These are phyloP conservation scores for Cercospora nicotianae DNA, from an alignment of 2,329 filamentous ascomycete species.

Conservation along the genomic window DNA sequence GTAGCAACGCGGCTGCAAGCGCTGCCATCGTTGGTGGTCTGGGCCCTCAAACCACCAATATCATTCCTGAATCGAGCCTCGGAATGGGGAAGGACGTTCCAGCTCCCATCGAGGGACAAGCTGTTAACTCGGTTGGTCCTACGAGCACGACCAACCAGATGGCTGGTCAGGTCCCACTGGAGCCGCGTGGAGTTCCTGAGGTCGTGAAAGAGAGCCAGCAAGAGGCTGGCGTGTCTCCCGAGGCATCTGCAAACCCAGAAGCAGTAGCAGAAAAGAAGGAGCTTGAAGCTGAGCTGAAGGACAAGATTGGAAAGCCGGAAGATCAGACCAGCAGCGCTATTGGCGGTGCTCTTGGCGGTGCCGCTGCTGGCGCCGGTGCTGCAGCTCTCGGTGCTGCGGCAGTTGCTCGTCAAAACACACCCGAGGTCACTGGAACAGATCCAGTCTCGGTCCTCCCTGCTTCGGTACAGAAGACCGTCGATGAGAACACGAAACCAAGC, in stretches of 20 bases:
- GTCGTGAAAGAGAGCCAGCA: constrained; percentile 71
- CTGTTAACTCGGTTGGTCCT: constrained; percentile 25
- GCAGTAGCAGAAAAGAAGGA: constrained; percentile 71
- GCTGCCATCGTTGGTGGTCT: constrained; percentile 49
- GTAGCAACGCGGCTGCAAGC: not conserved
- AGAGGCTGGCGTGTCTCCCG: constrained; percentile 60
- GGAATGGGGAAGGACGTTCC: constrained; percentile 57
- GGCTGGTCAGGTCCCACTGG: constrained; percentile 48
- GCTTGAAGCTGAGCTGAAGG: constrained; percentile 69
- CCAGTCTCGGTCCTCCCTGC: constrained; percentile 45
- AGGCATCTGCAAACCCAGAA: constrained; percentile 64
- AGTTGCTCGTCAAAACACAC: constrained; percentile 42
- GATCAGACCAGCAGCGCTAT: constrained; percentile 30
- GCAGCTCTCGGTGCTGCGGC: constrained; percentile 47
- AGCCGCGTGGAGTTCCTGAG: constrained; percentile 56
- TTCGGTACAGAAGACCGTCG: constrained; percentile 50
- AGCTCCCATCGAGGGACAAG: constrained; percentile 22
- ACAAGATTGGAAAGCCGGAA: constrained; percentile 56
- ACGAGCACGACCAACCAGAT: constrained; percentile 47
- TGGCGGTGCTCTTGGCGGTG: constrained; percentile 45
- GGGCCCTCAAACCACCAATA: constrained; percentile 56
- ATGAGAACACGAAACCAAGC: constrained; percentile 26
- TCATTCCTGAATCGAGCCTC: constrained; percentile 81
- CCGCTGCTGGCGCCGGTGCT: constrained; percentile 37
- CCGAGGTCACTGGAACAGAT: constrained; percentile 48